A percentile compares a stretch with the other conserved stretches of the same genome.
Conservation (phyloP, 257 asterid species). For the Thymus mandschuricus region DNA sequence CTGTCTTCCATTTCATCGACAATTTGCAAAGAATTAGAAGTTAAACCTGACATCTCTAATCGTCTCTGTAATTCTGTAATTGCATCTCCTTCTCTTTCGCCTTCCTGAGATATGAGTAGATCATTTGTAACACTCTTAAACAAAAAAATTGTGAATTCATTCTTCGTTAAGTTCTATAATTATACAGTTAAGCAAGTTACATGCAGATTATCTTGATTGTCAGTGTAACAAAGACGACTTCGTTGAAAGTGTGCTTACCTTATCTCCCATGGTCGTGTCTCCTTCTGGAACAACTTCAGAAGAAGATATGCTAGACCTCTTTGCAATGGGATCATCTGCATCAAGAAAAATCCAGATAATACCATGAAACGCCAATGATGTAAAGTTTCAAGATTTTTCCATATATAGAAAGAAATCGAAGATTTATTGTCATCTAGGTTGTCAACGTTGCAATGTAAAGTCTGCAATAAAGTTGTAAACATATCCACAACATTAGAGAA, state of each 20-base stretch:
- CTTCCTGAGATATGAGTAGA: slow-evolving; percentile 48
- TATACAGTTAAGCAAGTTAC: background rate
- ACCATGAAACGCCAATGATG: slow-evolving; percentile 24
- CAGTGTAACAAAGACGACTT: background rate
- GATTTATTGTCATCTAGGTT: slow-evolving; percentile 15
- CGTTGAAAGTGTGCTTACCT: slow-evolving; percentile 34
- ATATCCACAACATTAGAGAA: background rate
- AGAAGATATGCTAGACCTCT: slow-evolving; percentile 45
- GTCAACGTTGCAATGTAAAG: slow-evolving; percentile 16
- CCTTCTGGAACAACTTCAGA: slow-evolving; percentile 50
- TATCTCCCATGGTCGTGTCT: slow-evolving; percentile 38
- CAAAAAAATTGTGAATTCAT: background rate
- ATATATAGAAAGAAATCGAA: background rate
- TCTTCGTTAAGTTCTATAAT: slow-evolving; percentile 6
- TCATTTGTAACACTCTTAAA: background rate
- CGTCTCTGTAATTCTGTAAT: slow-evolving; percentile 61
- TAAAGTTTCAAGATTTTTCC: background rate
- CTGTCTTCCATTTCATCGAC: slow-evolving; percentile 71
- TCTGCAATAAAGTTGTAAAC: slow-evolving; percentile 1
- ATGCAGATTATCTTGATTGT: background rate
- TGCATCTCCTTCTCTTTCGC: slow-evolving; percentile 50
- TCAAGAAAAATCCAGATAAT: slow-evolving; percentile 32
- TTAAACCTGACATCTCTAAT: slow-evolving; percentile 57
- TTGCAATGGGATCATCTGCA: slow-evolving; percentile 92
- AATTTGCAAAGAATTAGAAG: slow-evolving; percentile 45